Evolutionary conservation across 2,329 filamentous ascomycete genomes (phyloP).

Genomic region (Cordyceps militaris): DNA sequence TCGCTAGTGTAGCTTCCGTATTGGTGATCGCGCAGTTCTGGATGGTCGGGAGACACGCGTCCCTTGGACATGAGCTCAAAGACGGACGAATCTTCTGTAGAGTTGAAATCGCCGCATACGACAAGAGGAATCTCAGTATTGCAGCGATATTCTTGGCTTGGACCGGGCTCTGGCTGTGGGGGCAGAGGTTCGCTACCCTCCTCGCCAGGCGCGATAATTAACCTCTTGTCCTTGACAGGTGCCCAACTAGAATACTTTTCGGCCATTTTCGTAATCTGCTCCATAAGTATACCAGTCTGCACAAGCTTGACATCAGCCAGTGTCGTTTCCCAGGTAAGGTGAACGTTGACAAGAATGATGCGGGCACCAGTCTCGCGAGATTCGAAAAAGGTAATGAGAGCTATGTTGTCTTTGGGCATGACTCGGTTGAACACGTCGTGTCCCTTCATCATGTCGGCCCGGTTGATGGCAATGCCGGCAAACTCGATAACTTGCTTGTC

Average conservation of each 20-base stretch:
- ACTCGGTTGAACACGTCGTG: slow-evolving; percentile 97
- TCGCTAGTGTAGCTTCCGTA: slow-evolving; percentile 92
- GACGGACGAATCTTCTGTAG: slow-evolving; percentile 75
- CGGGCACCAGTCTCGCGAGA: slow-evolving; percentile 85
- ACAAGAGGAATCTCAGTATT: slow-evolving; percentile 85
- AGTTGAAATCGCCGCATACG: slow-evolving; percentile 96
- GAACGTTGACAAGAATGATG: slow-evolving; percentile 86
- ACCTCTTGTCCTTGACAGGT: slow-evolving; percentile 72
- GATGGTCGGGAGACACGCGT: slow-evolving; percentile 67
- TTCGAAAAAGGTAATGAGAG: slow-evolving; percentile 84
- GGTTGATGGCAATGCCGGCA: slow-evolving; percentile 82
- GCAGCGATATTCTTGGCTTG: slow-evolving; percentile 79
- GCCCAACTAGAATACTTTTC: slow-evolving; percentile 78
- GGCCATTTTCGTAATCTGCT: slow-evolving; percentile 77
- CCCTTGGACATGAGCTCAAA: slow-evolving; percentile 85
- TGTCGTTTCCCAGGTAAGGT: slow-evolving; percentile 89
- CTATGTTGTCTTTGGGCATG: slow-evolving; percentile 98
- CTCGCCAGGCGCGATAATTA: slow-evolving; percentile 36
- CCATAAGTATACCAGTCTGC: slow-evolving; percentile 92
- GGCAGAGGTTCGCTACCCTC: slow-evolving; percentile 44
- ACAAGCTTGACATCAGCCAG: slow-evolving; percentile 93
- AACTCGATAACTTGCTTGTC: slow-evolving; percentile 96
- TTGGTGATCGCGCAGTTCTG: slow-evolving; percentile 70
- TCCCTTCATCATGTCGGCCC: slow-evolving; percentile 94
- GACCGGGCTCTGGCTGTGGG: slow-evolving; percentile 58